Base-by-base conservation (phyloP, 345 rosid genomes). In the Populus nigra region DNA sequence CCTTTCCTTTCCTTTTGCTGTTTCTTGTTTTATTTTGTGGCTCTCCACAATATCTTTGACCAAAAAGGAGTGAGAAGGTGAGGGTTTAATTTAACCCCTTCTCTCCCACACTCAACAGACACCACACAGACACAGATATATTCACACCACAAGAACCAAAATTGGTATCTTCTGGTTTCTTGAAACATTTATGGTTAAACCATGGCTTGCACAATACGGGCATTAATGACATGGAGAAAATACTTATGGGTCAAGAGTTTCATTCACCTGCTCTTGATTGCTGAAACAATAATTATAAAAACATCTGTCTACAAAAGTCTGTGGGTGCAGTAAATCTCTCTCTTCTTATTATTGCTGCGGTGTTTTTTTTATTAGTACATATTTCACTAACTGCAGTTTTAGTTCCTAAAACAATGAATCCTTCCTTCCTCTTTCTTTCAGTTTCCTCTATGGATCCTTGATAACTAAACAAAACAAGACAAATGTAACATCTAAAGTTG, bases 121-220 rank as follows among this genome's bases (percentile, higher is more conserved):
- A 31, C 17, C 25, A 73, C 38, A 39, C 66, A 62, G 31, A 8
- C 66, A 8, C 2, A 3, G 27, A 22, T n/a, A 57, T 22, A 9
- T 39, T 1, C 25, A n/a, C 25, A 22, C 62, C 25, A 9, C 62
- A 3, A 73, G 20, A 70, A 81, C 74, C 73, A 33, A 62, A 81
- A 25, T 39, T 35, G 78, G 74, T 75, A 80, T 74, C 72, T 80
- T 84, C 65, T 72, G 55, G 76, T 83, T 71, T 59, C 70, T 31
- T 16, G 68, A 71, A 72, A 70, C 76, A 73, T 74, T 36, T 68
- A 71, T 81, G 47, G 81, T 81, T 73, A 77, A 72, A 59, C 29
- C 75, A 81, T 10, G 78, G 84, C 70, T 82, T 79, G 82, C 78
- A 74, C 84, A 62, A 62, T 72, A 85, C 65, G 79, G 82, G 78